A percentile compares a stretch with the other conserved stretches of the same genome.
Evolutionary conservation across 768 basidiomycete species (phyloP).

Genomic region (Collybia nuda): DNA sequence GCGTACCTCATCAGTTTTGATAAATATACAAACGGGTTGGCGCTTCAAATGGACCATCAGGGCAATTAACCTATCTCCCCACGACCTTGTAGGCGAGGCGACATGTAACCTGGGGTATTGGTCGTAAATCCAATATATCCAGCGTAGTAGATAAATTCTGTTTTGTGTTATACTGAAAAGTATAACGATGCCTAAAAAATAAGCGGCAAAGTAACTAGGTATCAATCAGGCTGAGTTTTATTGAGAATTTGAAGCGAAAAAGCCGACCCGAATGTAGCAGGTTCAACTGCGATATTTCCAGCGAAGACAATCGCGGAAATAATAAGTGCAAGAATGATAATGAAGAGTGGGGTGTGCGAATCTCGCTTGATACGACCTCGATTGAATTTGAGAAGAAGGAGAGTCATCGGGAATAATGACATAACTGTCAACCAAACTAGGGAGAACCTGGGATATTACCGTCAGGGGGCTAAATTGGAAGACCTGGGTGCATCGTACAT

Average conservation of each 20-base stretch:
- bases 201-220: constrained; percentile 60
- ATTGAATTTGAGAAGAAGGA: constrained; percentile 63
- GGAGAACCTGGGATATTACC: constrained; percentile 47
- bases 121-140: constrained; percentile 63
- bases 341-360: constrained; percentile 35
- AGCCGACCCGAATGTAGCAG: constrained; percentile 52
- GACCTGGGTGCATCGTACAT: constrained; percentile 37
- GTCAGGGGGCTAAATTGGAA: not conserved
- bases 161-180: constrained; percentile 52
- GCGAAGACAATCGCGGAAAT: constrained; percentile 45
- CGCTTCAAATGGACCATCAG: constrained; percentile 46
- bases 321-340: constrained; percentile 40
- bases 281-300: constrained; percentile 62
- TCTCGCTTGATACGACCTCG: constrained; percentile 54
- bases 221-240: not conserved
- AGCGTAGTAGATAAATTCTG: constrained; percentile 52
- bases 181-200: constrained; percentile 48
- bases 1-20: constrained; percentile 66
- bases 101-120: constrained; percentile 51
- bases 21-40: constrained; percentile 60
- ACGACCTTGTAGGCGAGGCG: constrained; percentile 32
- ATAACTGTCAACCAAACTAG: constrained; percentile 68
- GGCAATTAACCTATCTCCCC: constrained; percentile 42
- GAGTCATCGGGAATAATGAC: constrained; percentile 60
- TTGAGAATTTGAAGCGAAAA: not conserved